Percentiles rank a stretch among this genome's conserved stretches.
These are phyloP conservation scores for Pleurotus cornucopiae DNA, from an alignment of 768 basidiomycete species.

Conservation along the genomic window DNA sequence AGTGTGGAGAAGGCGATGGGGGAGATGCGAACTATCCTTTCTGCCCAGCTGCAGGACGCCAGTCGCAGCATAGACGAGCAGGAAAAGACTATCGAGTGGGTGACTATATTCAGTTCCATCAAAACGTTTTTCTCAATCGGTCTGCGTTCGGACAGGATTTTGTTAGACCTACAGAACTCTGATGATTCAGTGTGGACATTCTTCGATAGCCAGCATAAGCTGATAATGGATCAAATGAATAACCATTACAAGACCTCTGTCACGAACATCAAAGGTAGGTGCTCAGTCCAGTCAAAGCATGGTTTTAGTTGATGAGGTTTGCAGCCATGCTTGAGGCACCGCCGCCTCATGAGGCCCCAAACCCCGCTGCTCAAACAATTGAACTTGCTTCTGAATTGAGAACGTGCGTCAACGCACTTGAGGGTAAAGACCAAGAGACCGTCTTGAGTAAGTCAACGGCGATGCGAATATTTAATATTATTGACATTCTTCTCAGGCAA, in stretches of 20 bases:
- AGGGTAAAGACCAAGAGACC: slow-evolving; percentile 58
- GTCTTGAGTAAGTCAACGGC: slow-evolving; percentile 45
- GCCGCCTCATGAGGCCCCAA: slow-evolving; percentile 24
- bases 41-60: slow-evolving; percentile 78
- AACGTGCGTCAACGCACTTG: slow-evolving; percentile 53
- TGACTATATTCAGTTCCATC: too few species aligned
- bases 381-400: slow-evolving; percentile 56
- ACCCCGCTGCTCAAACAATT: slow-evolving; percentile 34
- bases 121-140: too few species aligned
- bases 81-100: slow-evolving; percentile 94
- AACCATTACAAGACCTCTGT: slow-evolving; percentile 51
- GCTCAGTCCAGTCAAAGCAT: slow-evolving; percentile 9
- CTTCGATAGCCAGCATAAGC: slow-evolving; percentile 88
- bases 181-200: slow-evolving; percentile 96
- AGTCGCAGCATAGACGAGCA: slow-evolving; percentile 85
- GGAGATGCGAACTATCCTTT: slow-evolving; percentile 79
- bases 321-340: slow-evolving; percentile 46
- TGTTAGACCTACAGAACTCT: slow-evolving; percentile 78
- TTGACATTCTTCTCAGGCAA: slow-evolving; percentile 43
- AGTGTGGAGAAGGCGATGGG: slow-evolving; percentile 93
- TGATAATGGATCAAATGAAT: slow-evolving; percentile 78
- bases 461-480: not conserved
- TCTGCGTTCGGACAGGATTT: slow-evolving; percentile 49
- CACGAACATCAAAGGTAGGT: slow-evolving; percentile 47
- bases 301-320: slow-evolving; percentile 4